Evolutionary conservation across 2,329 filamentous ascomycete species (phyloP).

Genomic region (Alternaria sp.): DNA sequence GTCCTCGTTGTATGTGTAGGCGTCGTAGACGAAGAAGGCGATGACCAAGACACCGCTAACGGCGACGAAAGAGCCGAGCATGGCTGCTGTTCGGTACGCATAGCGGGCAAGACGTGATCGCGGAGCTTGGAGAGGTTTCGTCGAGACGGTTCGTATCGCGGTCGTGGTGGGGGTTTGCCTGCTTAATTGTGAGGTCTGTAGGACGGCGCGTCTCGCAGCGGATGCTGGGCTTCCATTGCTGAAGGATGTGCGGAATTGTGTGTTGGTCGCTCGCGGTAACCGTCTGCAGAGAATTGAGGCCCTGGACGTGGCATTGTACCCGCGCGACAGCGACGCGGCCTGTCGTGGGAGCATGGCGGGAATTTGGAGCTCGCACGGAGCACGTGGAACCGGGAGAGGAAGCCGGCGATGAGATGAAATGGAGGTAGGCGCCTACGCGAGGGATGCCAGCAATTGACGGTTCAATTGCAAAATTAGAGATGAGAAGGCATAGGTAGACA

Average conservation of each 20-base stretch:
- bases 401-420: not conserved
- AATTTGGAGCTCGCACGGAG: constrained; percentile 2
- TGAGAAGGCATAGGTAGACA: not conserved
- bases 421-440: not conserved
- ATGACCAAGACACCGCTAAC: constrained; percentile 73
- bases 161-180: constrained; percentile 17
- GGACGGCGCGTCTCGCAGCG: constrained; percentile 28
- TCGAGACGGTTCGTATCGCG: constrained; percentile 34
- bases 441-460: constrained; percentile 13
- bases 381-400: constrained; percentile 8
- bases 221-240: constrained; percentile 33
- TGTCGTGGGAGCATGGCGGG: constrained; percentile 40
- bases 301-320: constrained; percentile 25
- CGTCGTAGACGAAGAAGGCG: constrained; percentile 92
- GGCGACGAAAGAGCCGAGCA: constrained; percentile 76
- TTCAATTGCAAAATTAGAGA: constrained; percentile 5
- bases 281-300: constrained; percentile 19
- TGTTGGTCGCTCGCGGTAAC: constrained; percentile 9
- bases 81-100: constrained; percentile 72
- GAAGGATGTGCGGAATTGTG: constrained; percentile 32
- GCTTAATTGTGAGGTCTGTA: constrained; percentile 26
- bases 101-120: constrained; percentile 56
- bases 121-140: constrained; percentile 39
- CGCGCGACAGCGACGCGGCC: constrained; percentile 37
- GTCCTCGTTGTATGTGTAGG: constrained; percentile 83